Percentiles rank a stretch among this genome's conserved stretches.
phyloP scores from a whole-genome alignment of 371 early-diverging fungal genomes.

The Mortierella sp. region DNA sequence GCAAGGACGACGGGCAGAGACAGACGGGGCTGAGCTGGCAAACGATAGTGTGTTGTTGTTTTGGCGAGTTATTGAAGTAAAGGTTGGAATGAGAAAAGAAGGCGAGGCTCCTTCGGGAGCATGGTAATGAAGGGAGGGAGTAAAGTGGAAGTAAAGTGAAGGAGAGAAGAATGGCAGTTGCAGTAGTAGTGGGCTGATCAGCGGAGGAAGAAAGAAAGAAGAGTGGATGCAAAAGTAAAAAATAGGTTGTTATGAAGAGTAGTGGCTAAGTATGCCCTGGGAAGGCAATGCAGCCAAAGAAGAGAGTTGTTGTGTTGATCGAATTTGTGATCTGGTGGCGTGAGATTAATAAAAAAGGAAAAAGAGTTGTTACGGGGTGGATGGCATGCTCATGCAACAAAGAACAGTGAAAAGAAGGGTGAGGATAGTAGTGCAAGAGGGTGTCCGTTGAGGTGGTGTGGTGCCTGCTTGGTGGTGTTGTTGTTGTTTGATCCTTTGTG shows the following conservation, averaged over 20 bases:
- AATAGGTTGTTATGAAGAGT: no score
- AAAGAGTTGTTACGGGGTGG: not conserved
- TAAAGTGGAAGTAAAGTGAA: not conserved
- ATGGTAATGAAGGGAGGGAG: not conserved
- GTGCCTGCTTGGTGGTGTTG: no score
- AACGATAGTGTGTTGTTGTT: not conserved
- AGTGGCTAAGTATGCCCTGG: not conserved
- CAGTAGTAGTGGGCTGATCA: not conserved
- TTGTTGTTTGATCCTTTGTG: no score
- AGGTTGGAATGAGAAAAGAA: not conserved
- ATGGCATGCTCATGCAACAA: not conserved
- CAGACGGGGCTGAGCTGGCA: not conserved
- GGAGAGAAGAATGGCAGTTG: not conserved
- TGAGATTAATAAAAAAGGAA: not conserved
- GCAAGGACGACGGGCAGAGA: slow-evolving; percentile 3
- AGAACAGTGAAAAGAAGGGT: not conserved
- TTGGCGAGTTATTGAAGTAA: not conserved
- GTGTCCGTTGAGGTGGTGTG: no score
- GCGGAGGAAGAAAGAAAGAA: not conserved
- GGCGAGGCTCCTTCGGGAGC: slow-evolving; percentile 1
- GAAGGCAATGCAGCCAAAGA: not conserved
- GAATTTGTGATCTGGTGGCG: slow-evolving; percentile 4
- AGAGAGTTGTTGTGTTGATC: not conserved
- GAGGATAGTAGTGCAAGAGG: not conserved
- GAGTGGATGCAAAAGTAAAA: no score